Evolutionary conservation across 2,329 filamentous ascomycete species (phyloP).

Genomic region (Lasiodiplodia sp.): DNA sequence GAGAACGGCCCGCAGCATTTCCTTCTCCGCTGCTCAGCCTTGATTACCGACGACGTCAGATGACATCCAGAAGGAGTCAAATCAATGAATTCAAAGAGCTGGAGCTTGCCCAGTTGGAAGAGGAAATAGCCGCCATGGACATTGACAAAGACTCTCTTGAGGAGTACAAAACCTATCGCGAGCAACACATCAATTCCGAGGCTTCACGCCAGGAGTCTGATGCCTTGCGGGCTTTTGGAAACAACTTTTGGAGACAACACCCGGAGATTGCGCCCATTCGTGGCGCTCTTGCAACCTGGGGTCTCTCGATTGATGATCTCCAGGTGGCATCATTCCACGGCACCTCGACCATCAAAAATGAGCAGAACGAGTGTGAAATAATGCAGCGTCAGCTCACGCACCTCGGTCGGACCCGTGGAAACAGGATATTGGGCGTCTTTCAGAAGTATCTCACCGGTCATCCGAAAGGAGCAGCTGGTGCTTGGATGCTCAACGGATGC

Average conservation of each 20-base stretch:
- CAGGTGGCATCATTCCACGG: slow-evolving; percentile 50
- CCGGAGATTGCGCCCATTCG: slow-evolving; percentile 45
- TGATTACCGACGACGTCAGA: background rate
- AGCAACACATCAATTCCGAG: background rate
- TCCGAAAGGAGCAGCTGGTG: slow-evolving; percentile 47
- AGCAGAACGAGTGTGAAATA: slow-evolving; percentile 50
- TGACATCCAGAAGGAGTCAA: background rate
- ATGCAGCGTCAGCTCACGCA: slow-evolving; percentile 46
- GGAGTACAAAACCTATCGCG: background rate
- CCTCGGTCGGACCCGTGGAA: slow-evolving; percentile 46
- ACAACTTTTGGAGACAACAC: slow-evolving; percentile 29
- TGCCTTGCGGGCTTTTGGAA: slow-evolving; percentile 7
- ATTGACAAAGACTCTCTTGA: background rate
- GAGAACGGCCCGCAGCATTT: slow-evolving; percentile 33
- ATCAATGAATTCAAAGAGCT: no score
- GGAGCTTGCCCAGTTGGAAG: background rate
- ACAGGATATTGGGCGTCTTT: slow-evolving; percentile 42
- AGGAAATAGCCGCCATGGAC: slow-evolving; percentile 2
- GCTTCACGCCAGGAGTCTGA: background rate
- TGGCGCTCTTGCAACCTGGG: slow-evolving; percentile 47
- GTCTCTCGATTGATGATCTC: slow-evolving; percentile 50
- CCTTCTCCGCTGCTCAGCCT: slow-evolving; percentile 38
- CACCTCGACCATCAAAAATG: slow-evolving; percentile 51
- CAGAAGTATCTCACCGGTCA: slow-evolving; percentile 50
- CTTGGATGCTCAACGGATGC: slow-evolving; percentile 51